Percentiles rank a stretch among this genome's conserved stretches.
These are phyloP conservation scores for Ceratocystis ficicola DNA, from an alignment of 2,329 filamentous ascomycete species.

Conservation along the genomic window DNA sequence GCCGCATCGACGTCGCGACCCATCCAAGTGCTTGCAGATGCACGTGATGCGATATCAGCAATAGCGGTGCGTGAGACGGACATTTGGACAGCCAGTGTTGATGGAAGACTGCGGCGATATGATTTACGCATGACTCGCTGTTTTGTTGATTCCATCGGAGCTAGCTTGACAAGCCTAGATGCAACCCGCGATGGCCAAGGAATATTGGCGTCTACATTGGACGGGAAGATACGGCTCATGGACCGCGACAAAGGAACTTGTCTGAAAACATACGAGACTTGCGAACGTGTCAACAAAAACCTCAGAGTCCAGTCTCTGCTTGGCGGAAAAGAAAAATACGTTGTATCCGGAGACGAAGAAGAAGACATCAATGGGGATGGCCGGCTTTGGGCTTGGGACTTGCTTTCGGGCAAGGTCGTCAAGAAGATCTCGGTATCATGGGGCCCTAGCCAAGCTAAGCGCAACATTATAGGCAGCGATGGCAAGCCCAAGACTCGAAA, in stretches of 20 bases:
- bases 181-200: constrained; percentile 62
- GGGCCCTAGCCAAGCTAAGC: constrained; percentile 41
- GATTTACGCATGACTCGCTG: constrained; percentile 66
- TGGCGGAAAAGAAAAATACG: constrained; percentile 62
- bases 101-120: constrained; percentile 70
- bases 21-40: constrained; percentile 61
- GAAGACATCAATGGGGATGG: constrained; percentile 32
- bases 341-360: constrained; percentile 69
- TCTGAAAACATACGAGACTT: constrained; percentile 56
- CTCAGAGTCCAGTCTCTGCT: constrained; percentile 65
- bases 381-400: constrained; percentile 68
- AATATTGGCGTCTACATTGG: constrained; percentile 61
- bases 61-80: constrained; percentile 40
- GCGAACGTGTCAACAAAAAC: constrained; percentile 50
- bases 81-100: constrained; percentile 67
- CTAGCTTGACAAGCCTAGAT: constrained; percentile 60
- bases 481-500: constrained; percentile 47
- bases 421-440: constrained; percentile 49
- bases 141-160: constrained; percentile 57
- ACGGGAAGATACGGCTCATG: constrained; percentile 67
- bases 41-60: constrained; percentile 53
- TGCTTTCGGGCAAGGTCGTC: constrained; percentile 57
- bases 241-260: constrained; percentile 64
- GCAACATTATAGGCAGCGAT: constrained; percentile 45
- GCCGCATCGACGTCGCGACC: constrained; percentile 42